Percentiles rank a stretch among this genome's conserved stretches.
These are phyloP conservation scores for Pneumocystis oryctolagi DNA, from an alignment of 1,139 yeast species.

Conservation along the genomic window DNA sequence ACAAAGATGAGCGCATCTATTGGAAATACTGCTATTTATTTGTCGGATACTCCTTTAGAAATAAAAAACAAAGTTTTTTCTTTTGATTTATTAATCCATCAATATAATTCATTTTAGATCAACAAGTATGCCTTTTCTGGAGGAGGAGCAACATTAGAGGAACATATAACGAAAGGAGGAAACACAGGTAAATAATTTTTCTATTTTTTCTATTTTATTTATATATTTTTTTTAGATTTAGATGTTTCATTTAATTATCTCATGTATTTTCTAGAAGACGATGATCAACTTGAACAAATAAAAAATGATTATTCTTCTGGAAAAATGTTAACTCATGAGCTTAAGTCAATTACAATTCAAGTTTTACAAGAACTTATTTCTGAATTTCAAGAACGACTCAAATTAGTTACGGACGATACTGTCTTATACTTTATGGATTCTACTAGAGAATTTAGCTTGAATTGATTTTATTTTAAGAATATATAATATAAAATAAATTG, in stretches of 20 bases:
- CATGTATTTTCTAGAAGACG: slow-evolving; percentile 79
- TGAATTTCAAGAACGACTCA: slow-evolving; percentile 68
- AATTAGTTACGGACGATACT: slow-evolving; percentile 48
- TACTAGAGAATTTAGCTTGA: slow-evolving; percentile 57
- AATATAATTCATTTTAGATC: slow-evolving; percentile 27
- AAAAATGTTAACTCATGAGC: slow-evolving; percentile 76
- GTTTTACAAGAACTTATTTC: slow-evolving; percentile 64
- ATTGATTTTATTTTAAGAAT: slow-evolving; percentile 21
- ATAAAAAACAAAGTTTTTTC: slow-evolving; percentile 52
- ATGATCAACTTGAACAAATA: slow-evolving; percentile 51
- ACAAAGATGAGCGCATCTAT: slow-evolving; percentile 96
- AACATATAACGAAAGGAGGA: slow-evolving; percentile 81
- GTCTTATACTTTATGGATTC: slow-evolving; percentile 68
- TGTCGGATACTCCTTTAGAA: slow-evolving; percentile 88
- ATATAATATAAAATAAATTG: neutral
- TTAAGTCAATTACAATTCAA: slow-evolving; percentile 77
- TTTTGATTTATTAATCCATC: neutral
- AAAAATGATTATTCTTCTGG: slow-evolving; percentile 40
- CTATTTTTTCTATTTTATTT: neutral
- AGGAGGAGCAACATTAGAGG: slow-evolving; percentile 75
- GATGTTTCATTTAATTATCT: slow-evolving; percentile 93
- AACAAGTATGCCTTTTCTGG: slow-evolving; percentile 96
- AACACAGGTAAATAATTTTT: slow-evolving; percentile 34
- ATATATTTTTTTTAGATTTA: slow-evolving; percentile 34
- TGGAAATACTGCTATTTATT: slow-evolving; percentile 67